Base-by-base conservation (phyloP, 2,329 filamentous ascomycete genomes). In the Plectosphaerella sp. region DNA sequence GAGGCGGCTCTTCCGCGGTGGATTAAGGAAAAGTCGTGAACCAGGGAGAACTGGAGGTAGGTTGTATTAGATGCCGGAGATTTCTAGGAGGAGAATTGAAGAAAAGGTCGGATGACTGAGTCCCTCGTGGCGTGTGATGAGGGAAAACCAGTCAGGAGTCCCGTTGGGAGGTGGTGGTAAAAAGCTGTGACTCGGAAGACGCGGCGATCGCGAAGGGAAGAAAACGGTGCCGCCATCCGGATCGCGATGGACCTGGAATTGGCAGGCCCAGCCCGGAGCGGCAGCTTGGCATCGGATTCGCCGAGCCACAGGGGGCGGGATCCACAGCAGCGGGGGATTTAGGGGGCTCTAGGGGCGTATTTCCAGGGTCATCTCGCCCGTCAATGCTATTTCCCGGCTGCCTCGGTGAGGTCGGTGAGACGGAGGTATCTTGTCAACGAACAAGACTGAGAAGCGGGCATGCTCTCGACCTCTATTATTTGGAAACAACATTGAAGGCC, bases 171-270 rank as follows among this genome's bases (percentile, higher is more conserved):
- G n/a, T n/a, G 18, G 16, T 9, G 14, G 16, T n/a, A 48, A 24
- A 39, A 48, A 48, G 47, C 16, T 28, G 35, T n/a, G 41, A 43
- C 41, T 43, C 41, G 47, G 47, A 48, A 48, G 18, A 48, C 35
- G 37, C 47, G 47, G 47, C 47, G 47, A 25, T 35, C 15, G 24
- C 35, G 35, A n/a, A 33, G 36, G 18, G 18, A 41, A 24, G 24
- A 39, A 37, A 48, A 24, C 37, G 35, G 33, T 48, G 36, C 22
- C 18, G 45, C 25, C 45, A 47, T 47, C 41, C 41, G 45, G 16
- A 16, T 14, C 16, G 9, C 14, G 36, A 36, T 37, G 22, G 47
- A 48, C 28, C 28, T 41, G 47, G 36, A 39, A 48, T 48, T 48
- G 35, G 35, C 41, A 20, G 33, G 20, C 33, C 35, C 28, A 16